phyloP scores from a whole-genome alignment of 805 yeast genomes.

The Candida odintsovae region DNA sequence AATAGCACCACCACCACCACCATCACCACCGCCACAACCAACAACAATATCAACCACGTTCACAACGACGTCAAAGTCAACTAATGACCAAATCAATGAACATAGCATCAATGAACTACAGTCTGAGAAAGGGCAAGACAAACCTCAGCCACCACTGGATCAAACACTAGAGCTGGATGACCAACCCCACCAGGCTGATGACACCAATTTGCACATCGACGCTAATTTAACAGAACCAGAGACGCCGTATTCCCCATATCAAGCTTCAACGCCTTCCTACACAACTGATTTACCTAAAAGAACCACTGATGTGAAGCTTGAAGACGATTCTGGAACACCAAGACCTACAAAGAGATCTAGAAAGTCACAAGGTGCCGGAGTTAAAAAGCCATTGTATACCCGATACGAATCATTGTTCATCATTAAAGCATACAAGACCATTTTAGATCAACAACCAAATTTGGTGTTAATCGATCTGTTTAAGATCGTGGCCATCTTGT shows the following conservation, averaged over 20 bases:
- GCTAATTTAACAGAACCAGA: neutral
- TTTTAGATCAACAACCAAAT: conserved; percentile 15
- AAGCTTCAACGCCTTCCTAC: neutral
- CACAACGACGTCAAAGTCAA: too few species aligned
- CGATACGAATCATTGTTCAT: conserved; percentile 21
- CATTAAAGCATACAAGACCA: conserved; percentile 17
- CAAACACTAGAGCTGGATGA: neutral
- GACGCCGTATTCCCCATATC: neutral
- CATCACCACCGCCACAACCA: too few species aligned
- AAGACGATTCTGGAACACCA: conserved; percentile 2
- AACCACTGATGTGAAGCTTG: neutral
- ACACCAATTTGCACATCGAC: too few species aligned
- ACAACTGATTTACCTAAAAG: neutral
- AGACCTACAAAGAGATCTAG: conserved; percentile 15
- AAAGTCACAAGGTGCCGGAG: conserved; percentile 22
- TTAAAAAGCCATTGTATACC: conserved; percentile 23
- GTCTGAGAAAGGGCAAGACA: neutral
- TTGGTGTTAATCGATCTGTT: conserved; percentile 20
- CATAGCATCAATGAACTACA: neutral
- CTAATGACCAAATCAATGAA: neutral
- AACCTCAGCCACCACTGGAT: neutral
- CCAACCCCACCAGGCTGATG: neutral
- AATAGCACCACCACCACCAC: too few species aligned
- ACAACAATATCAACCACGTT: too few species aligned
- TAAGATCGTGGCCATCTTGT: conserved; percentile 17